Conservation (phyloP, 169 alveolate genomes). For the Cryptosporidium canis region DNA sequence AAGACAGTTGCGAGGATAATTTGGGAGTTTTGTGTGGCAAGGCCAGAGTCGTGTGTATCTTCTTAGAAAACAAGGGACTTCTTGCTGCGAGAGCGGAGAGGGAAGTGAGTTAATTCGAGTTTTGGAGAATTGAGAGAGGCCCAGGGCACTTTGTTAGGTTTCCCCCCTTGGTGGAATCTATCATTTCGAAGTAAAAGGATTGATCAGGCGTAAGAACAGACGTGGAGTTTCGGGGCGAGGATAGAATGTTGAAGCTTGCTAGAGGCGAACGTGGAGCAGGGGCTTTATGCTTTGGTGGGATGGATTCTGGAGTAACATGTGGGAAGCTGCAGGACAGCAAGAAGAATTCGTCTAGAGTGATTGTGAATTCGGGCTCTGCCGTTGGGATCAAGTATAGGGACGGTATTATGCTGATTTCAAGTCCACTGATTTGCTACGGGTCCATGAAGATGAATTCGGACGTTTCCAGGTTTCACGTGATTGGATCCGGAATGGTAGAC, state of each 20-base stretch:
- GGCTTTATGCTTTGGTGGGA: background rate
- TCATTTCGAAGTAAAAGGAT: background rate
- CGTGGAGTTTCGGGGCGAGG: background rate
- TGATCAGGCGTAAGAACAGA: background rate
- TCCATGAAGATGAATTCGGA: slow-evolving; percentile 38
- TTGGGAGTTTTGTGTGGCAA: too few relatives aligned
- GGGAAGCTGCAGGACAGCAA: background rate
- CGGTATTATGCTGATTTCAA: slow-evolving; percentile 55
- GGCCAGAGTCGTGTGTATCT: too few relatives aligned
- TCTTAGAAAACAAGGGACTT: too few relatives aligned
- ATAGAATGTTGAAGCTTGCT: background rate
- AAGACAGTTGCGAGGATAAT: background rate
- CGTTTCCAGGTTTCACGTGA: slow-evolving; percentile 61
- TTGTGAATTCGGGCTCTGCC: slow-evolving; percentile 60
- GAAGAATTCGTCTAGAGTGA: slow-evolving; percentile 41
- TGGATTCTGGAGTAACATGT: background rate
- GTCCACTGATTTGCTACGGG: slow-evolving; percentile 55
- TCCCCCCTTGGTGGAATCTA: too few relatives aligned
- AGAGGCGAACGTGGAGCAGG: background rate
- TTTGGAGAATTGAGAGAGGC: too few relatives aligned
- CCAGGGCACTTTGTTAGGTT: too few relatives aligned
- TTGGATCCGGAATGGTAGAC: slow-evolving; percentile 42
- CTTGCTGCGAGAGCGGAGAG: too few relatives aligned
- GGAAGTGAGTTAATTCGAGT: too few relatives aligned
- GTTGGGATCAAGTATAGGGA: slow-evolving; percentile 61